A percentile compares a stretch with the other conserved stretches of the same genome.
phyloP scores from a whole-genome alignment of 345 rosid genomes.

The Aquilaria yunnanensis region DNA sequence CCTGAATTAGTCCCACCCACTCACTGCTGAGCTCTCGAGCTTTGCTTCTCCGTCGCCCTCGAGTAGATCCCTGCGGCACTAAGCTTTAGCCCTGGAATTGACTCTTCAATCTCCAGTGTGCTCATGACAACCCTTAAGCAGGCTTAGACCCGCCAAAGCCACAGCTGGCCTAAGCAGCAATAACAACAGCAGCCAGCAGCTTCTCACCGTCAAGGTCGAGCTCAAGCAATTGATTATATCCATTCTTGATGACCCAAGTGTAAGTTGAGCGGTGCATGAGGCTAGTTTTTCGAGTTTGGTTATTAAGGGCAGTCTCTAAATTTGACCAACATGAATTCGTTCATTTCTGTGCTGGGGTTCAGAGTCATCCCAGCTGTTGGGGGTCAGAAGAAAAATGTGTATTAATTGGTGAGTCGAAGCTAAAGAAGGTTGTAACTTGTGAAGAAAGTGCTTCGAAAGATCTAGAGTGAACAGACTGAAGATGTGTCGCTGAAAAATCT shows the following conservation, averaged over 20 bases:
- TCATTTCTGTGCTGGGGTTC: slow-evolving; percentile 58
- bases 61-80: slow-evolving; percentile 77
- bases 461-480: slow-evolving; percentile 50
- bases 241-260: slow-evolving; percentile 96
- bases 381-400: slow-evolving; percentile 69
- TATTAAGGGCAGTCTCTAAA: slow-evolving; percentile 77
- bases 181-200: slow-evolving; percentile 51
- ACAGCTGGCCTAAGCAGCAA: slow-evolving; percentile 97
- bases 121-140: slow-evolving; percentile 94
- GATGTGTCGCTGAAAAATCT: slow-evolving; percentile 52
- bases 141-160: slow-evolving; percentile 95
- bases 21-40: slow-evolving; percentile 99
- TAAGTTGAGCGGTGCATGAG: slow-evolving; percentile 94
- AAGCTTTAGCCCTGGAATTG: slow-evolving; percentile 34
- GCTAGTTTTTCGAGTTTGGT: slow-evolving; percentile 97
- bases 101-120: slow-evolving; percentile 92
- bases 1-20: slow-evolving; percentile 94
- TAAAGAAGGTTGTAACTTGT: slow-evolving; percentile 38
- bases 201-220: slow-evolving; percentile 95
- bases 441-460: slow-evolving; percentile 53
- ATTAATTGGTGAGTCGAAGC: slow-evolving; percentile 82
- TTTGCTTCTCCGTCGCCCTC: slow-evolving; percentile 94
- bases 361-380: slow-evolving; percentile 36
- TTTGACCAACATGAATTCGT: slow-evolving; percentile 25
- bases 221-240: slow-evolving; percentile 94